phyloP scores from a whole-genome alignment of 345 rosid species.

The Barbarea vulgaris region DNA sequence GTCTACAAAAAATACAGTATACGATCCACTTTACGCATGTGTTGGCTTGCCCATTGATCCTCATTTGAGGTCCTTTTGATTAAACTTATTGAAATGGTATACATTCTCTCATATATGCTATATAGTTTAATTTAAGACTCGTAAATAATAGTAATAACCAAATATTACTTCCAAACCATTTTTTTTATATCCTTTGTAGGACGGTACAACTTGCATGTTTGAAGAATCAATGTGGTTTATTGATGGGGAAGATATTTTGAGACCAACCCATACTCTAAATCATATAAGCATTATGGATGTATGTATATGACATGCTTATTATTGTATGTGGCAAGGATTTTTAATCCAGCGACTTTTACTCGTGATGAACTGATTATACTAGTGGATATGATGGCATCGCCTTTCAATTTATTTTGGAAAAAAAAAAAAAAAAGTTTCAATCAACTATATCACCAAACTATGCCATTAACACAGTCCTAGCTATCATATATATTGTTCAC shows the following conservation, averaged over 20 bases:
- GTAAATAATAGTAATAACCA: not conserved
- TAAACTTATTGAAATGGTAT: constrained; percentile 7
- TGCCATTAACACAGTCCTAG: no score
- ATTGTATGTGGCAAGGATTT: not conserved
- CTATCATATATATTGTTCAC: no score
- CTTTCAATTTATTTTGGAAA: not conserved
- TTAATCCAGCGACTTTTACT: not conserved
- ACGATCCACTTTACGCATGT: constrained; percentile 23
- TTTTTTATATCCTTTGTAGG: not conserved
- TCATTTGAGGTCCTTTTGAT: constrained; percentile 20
- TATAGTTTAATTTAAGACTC: not conserved
- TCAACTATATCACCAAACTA: not conserved
- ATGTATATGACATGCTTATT: not conserved
- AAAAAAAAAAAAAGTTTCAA: not conserved
- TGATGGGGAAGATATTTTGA: not conserved
- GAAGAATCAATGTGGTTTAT: not conserved
- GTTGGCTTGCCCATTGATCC: constrained; percentile 35
- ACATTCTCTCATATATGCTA: not conserved
- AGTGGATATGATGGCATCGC: no score
- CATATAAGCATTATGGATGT: not conserved
- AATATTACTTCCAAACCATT: not conserved
- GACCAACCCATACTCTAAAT: not conserved
- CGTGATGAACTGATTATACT: no score
- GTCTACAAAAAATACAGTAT: not conserved
- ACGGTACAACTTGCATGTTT: not conserved